Percentiles rank a stretch among this genome's conserved stretches.
phyloP scores from a whole-genome alignment of 306 rosid genomes.

The Pyrus betulifolia region DNA sequence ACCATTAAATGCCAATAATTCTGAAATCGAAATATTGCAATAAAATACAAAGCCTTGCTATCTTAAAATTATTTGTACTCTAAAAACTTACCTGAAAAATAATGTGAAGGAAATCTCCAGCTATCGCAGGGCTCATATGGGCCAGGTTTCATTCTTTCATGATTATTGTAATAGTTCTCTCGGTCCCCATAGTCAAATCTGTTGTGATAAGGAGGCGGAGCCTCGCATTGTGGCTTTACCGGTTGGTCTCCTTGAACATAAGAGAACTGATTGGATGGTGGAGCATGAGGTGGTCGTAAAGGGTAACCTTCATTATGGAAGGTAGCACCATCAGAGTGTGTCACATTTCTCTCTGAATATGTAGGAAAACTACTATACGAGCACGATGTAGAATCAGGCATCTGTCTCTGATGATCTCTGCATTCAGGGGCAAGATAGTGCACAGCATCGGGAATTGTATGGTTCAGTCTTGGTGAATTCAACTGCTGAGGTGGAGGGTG shows the following conservation, averaged over 20 bases:
- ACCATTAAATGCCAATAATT: not conserved
- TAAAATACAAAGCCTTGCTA: not conserved
- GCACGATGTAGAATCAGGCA: slow-evolving; percentile 44
- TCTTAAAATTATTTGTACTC: not conserved
- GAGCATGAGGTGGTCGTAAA: slow-evolving; percentile 64
- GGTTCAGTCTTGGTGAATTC: slow-evolving; percentile 43
- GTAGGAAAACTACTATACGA: slow-evolving; percentile 41
- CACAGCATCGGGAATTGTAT: slow-evolving; percentile 40
- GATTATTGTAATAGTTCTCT: slow-evolving; percentile 63
- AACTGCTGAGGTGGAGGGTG: slow-evolving; percentile 43
- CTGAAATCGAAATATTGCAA: slow-evolving; percentile 4
- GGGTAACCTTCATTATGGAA: slow-evolving; percentile 50
- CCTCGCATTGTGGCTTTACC: slow-evolving; percentile 56
- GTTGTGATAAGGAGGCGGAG: slow-evolving; percentile 51
- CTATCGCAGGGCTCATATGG: slow-evolving; percentile 52
- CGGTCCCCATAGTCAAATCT: slow-evolving; percentile 68
- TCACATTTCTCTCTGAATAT: slow-evolving; percentile 40
- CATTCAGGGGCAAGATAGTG: slow-evolving; percentile 45
- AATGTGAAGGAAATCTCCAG: slow-evolving; percentile 64
- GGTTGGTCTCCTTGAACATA: slow-evolving; percentile 61
- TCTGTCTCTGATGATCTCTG: slow-evolving; percentile 55
- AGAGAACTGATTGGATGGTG: slow-evolving; percentile 71
- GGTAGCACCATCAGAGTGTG: slow-evolving; percentile 35
- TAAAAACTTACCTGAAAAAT: slow-evolving; percentile 44
- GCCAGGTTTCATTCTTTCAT: slow-evolving; percentile 72